A percentile compares a stretch with the other conserved stretches of the same genome.
Evolutionary conservation across 1,284 basidiomycete species (phyloP).

Genomic region (Boletus mariae): DNA sequence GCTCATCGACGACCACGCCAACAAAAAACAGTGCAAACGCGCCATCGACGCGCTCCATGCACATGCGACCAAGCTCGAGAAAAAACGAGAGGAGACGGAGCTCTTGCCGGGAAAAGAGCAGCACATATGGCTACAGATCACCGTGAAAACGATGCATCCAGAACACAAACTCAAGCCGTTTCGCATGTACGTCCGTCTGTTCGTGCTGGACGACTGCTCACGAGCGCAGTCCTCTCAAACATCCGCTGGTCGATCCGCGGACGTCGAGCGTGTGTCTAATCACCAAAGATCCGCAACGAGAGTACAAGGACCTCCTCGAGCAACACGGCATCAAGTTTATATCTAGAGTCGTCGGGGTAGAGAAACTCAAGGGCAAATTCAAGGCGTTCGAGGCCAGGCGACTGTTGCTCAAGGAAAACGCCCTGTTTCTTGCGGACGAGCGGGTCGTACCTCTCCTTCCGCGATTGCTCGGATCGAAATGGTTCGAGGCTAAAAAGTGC

Average conservation of each 20-base stretch:
- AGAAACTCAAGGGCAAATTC: slow-evolving; percentile 69
- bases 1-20: slow-evolving; percentile 69
- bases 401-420: slow-evolving; percentile 83
- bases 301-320: slow-evolving; percentile 92
- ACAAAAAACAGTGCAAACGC: slow-evolving; percentile 66
- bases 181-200: slow-evolving; percentile 63
- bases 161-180: slow-evolving; percentile 78
- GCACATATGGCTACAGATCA: slow-evolving; percentile 81
- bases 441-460: slow-evolving; percentile 86
- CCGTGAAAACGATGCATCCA: slow-evolving; percentile 77
- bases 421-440: slow-evolving; percentile 91
- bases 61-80: slow-evolving; percentile 62
- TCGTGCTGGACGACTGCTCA: slow-evolving; percentile 1
- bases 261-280: slow-evolving; percentile 83
- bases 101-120: slow-evolving; percentile 80
- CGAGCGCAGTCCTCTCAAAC: slow-evolving; percentile 61
- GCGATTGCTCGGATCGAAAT: slow-evolving; percentile 82
- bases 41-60: slow-evolving; percentile 76
- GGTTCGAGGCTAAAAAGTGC: slow-evolving; percentile 94
- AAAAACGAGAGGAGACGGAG: slow-evolving; percentile 67
- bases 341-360: slow-evolving; percentile 79
- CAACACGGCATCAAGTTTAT: slow-evolving; percentile 82
- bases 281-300: slow-evolving; percentile 92
- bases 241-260: slow-evolving; percentile 82
- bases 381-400: slow-evolving; percentile 89